Conservation (phyloP, 2,329 filamentous ascomycete genomes). For the Fusarium equiseti region DNA sequence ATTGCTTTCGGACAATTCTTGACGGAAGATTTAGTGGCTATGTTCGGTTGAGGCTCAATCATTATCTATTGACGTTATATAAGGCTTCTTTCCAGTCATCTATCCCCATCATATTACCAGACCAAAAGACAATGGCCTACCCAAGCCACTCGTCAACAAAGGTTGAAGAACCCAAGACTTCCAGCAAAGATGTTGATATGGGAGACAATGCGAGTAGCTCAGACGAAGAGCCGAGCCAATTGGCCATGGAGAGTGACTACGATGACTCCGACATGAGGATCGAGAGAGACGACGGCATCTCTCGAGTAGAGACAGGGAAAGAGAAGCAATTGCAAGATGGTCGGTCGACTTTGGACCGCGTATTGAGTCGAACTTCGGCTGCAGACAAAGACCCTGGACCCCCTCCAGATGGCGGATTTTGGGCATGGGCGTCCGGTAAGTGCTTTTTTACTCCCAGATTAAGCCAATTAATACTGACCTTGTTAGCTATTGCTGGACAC, state of each 20-base stretch:
- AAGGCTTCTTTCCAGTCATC: not conserved
- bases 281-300: not conserved
- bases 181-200: not conserved
- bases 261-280: not conserved
- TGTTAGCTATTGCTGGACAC: not conserved
- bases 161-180: not conserved
- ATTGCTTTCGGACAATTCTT: not conserved
- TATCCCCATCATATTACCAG: not conserved
- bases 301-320: not conserved
- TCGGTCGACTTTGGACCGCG: not conserved
- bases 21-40: not conserved
- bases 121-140: not conserved
- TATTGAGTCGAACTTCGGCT: not conserved
- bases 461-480: not conserved
- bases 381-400: not conserved
- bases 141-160: not conserved
- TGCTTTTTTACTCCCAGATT: fast-evolving
- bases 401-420: constrained; percentile 7
- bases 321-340: not conserved
- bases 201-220: not conserved
- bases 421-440: constrained; percentile 7
- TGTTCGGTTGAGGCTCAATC: not conserved
- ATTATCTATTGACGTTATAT: not conserved
- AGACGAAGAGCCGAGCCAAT: not conserved
- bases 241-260: not conserved